phyloP scores from a whole-genome alignment of 495 filamentous ascomycete species.

The Talaromyces ruber region DNA sequence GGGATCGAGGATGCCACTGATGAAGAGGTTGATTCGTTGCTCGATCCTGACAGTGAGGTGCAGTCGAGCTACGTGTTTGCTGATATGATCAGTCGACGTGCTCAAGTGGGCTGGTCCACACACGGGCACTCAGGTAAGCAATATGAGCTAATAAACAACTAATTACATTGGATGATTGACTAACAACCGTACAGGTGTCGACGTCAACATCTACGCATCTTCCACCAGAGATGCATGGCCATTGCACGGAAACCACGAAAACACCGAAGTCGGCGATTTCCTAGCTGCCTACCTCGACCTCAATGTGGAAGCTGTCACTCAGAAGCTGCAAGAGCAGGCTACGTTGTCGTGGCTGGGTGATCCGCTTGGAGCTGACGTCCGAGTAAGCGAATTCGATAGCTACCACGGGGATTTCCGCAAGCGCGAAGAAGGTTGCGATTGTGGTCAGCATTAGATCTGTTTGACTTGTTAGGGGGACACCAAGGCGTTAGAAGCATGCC shows the following conservation, averaged over 20 bases:
- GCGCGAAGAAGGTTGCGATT: conserved; percentile 32
- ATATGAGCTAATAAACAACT: not conserved
- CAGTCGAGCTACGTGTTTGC: conserved; percentile 56
- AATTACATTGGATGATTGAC: conserved; percentile 6
- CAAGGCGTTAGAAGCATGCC: not conserved
- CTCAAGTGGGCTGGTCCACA: conserved; percentile 87
- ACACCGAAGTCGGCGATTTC: conserved; percentile 84
- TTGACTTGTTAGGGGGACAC: not conserved
- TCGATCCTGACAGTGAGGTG: conserved; percentile 37
- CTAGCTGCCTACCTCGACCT: conserved; percentile 70
- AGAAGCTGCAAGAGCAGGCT: conserved; percentile 55
- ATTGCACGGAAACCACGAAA: conserved; percentile 82
- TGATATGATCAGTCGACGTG: conserved; percentile 74
- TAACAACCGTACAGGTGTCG: conserved; percentile 44
- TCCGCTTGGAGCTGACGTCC: conserved; percentile 24
- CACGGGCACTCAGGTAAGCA: conserved; percentile 69
- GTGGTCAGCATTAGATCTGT: conserved; percentile 13
- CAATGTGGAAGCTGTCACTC: conserved; percentile 66
- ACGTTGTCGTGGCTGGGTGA: conserved; percentile 36
- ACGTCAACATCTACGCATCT: conserved; percentile 86
- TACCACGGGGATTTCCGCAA: conserved; percentile 45
- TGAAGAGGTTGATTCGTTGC: conserved; percentile 58
- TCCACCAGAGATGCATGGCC: conserved; percentile 33
- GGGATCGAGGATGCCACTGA: conserved; percentile 68
- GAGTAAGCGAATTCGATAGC: conserved; percentile 31